Percentiles rank a stretch among this genome's conserved stretches.
Evolutionary conservation across 192 early-diverging fungal species (phyloP).

Genomic region (Podila epicladia): DNA sequence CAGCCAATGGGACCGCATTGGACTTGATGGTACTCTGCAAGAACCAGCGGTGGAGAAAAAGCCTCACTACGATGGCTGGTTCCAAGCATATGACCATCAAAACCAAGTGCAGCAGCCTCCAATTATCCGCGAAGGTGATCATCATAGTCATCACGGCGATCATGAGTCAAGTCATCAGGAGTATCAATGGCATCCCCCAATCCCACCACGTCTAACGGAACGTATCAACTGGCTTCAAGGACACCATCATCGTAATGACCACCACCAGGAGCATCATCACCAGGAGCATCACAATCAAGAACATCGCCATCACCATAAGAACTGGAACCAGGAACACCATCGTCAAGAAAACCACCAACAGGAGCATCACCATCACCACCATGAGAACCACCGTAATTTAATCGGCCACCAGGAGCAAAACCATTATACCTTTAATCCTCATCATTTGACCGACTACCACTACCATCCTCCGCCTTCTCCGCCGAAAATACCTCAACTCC

Average conservation of each 20-base stretch:
- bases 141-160: neutral
- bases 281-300: slow-evolving; percentile 1
- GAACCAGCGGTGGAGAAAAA: slow-evolving; percentile 57
- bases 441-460: slow-evolving; percentile 47
- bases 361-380: slow-evolving; percentile 3
- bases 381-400: neutral
- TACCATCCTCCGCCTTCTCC: slow-evolving; percentile 38
- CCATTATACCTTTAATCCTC: slow-evolving; percentile 32
- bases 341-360: slow-evolving; percentile 2
- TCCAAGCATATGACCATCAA: slow-evolving; percentile 54
- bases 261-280: slow-evolving; percentile 2
- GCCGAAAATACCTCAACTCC: slow-evolving; percentile 24
- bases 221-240: slow-evolving; percentile 8
- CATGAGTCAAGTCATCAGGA: neutral
- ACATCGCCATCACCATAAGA: slow-evolving; percentile 8
- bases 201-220: slow-evolving; percentile 12
- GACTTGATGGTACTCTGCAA: slow-evolving; percentile 60
- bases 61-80: slow-evolving; percentile 61
- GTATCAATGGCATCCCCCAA: slow-evolving; percentile 13
- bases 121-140: neutral
- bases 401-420: slow-evolving; percentile 5
- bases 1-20: slow-evolving; percentile 66
- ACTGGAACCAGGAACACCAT: slow-evolving; percentile 5
- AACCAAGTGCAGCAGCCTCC: slow-evolving; percentile 25
- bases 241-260: slow-evolving; percentile 21